These are phyloP conservation scores for Delitschia confertaspora DNA, from an alignment of 495 filamentous ascomycete genomes.

Conservation along the genomic window DNA sequence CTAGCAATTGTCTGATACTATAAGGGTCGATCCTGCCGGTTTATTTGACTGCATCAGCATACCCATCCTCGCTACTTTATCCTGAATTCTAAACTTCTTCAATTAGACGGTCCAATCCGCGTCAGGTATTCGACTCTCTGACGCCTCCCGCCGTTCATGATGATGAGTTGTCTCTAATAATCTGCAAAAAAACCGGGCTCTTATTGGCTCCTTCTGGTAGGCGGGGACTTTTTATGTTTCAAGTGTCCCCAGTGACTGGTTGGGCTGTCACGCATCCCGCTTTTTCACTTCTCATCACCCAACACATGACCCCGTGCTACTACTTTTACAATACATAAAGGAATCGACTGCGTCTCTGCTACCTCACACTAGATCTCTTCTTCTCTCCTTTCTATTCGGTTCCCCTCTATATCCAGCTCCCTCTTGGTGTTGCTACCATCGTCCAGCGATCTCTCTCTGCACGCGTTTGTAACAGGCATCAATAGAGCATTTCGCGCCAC, in stretches of 20 bases:
- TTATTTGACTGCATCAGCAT: too few species aligned
- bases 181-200: conserved; percentile 7
- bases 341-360: conserved; percentile 5
- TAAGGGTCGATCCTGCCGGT: too few species aligned
- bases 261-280: conserved; percentile 13
- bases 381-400: conserved; percentile 5
- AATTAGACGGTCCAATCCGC: conserved; percentile 18
- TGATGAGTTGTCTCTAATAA: conserved; percentile 27
- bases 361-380: conserved; percentile 3
- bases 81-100: conserved; percentile 2
- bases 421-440: too few species aligned
- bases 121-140: background rate
- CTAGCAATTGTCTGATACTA: background rate
- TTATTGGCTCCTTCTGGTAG: conserved; percentile 16
- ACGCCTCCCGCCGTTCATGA: conserved; percentile 18
- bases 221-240: conserved; percentile 28
- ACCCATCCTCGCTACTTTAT: too few species aligned
- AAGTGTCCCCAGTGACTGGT: conserved; percentile 15
- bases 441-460: conserved; percentile 1
- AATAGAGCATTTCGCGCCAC: conserved; percentile 9
- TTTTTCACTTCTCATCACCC: conserved; percentile 8
- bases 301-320: conserved; percentile 21
- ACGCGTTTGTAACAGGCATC: conserved; percentile 1
- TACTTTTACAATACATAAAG: conserved; percentile 19
- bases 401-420: conserved; percentile 8